These are phyloP conservation scores for Lasiodiplodia citricola DNA, from an alignment of 2,329 filamentous ascomycete species.

Conservation along the genomic window DNA sequence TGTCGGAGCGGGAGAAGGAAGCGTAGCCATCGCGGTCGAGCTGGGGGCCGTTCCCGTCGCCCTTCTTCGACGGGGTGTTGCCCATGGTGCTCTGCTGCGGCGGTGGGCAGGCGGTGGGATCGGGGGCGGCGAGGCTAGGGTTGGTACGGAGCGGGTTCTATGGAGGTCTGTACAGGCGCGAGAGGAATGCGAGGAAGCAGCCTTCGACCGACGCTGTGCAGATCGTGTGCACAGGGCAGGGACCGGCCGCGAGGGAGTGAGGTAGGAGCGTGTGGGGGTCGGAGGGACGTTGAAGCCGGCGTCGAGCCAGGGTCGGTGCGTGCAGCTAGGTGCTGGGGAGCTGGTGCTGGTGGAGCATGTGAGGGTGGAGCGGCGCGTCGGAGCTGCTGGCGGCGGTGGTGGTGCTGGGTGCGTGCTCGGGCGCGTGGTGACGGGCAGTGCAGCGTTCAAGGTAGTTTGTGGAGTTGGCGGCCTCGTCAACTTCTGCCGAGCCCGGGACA, in stretches of 20 bases:
- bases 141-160: constrained; percentile 37
- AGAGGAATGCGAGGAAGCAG: constrained; percentile 52
- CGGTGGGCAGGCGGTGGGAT: constrained; percentile 8
- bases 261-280: constrained; percentile 40
- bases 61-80: constrained; percentile 72
- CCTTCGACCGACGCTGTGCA: constrained; percentile 49
- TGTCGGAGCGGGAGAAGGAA: constrained; percentile 90
- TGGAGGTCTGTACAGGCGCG: constrained; percentile 52
- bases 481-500: constrained; percentile 20
- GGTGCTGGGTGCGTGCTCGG: constrained; percentile 14
- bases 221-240: constrained; percentile 41
- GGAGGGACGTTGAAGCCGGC: constrained; percentile 38
- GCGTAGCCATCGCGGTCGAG: constrained; percentile 78
- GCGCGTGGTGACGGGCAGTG: constrained; percentile 24
- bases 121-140: constrained; percentile 7
- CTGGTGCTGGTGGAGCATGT: neutral
- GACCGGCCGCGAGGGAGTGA: constrained; percentile 36
- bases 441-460: constrained; percentile 25
- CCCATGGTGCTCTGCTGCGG: constrained; percentile 63
- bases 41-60: constrained; percentile 58
- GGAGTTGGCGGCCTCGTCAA: constrained; percentile 21
- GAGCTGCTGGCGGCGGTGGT: constrained; percentile 2
- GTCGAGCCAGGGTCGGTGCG: constrained; percentile 40
- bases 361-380: constrained; percentile 5
- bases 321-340: constrained; percentile 8